Evolutionary conservation across 108 stramenopile genomes (phyloP).

Genomic region (Parietichytrium sp.): DNA sequence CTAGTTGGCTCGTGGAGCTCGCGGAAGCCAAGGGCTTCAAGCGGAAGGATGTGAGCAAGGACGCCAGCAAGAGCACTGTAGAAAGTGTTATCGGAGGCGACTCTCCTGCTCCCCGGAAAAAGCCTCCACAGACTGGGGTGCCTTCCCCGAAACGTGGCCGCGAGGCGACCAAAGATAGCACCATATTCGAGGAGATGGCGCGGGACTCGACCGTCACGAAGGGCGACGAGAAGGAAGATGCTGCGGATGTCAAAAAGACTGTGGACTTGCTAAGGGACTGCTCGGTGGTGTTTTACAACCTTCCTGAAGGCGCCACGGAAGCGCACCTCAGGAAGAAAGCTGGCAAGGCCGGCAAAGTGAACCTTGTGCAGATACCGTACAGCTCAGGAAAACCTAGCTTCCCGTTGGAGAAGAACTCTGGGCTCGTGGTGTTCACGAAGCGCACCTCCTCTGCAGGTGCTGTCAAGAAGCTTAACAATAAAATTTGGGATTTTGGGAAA

Average conservation of each 20-base stretch:
- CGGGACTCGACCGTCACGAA: constrained; percentile 7
- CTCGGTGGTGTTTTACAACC: constrained; percentile 10
- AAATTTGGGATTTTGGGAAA: constrained; percentile 37
- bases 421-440: constrained; percentile 18
- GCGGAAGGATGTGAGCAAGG: background rate
- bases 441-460: background rate
- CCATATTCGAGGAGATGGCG: background rate
- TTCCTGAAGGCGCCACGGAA: background rate
- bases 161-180: background rate
- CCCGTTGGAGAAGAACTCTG: background rate
- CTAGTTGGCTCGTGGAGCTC: background rate
- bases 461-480: constrained; percentile 15
- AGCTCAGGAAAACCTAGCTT: background rate
- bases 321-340: constrained; percentile 3
- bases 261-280: constrained; percentile 8
- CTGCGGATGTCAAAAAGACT: background rate
- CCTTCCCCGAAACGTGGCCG: background rate
- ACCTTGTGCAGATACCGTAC: constrained; percentile 1
- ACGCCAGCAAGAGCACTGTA: background rate
- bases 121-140: too few relatives aligned
- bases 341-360: constrained; percentile 32
- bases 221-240: background rate
- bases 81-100: too few relatives aligned
- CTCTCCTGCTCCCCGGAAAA: too few relatives aligned
- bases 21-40: background rate